These are phyloP conservation scores for Teratosphaeria viscida DNA, from an alignment of 2,329 filamentous ascomycete genomes.

Conservation along the genomic window DNA sequence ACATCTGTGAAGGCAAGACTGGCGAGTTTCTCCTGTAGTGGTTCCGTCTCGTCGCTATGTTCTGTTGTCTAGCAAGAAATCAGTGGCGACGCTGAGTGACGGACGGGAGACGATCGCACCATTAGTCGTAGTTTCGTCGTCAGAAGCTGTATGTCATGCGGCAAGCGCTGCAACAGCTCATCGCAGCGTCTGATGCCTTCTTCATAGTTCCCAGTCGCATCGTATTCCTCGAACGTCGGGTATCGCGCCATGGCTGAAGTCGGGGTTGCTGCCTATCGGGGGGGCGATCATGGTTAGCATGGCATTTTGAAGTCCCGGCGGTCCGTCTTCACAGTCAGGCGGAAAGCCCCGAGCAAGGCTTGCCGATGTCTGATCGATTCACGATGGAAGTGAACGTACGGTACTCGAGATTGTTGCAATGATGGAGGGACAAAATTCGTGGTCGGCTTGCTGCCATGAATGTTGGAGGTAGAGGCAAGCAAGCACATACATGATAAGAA, in stretches of 20 bases:
- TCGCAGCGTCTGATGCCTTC: conserved; percentile 25
- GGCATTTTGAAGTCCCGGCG: background rate
- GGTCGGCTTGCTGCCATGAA: no score
- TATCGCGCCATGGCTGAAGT: conserved; percentile 21
- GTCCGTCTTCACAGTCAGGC: background rate
- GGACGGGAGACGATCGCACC: background rate
- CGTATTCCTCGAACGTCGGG: conserved; percentile 25
- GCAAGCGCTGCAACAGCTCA: conserved; percentile 20
- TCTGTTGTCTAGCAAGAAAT: background rate
- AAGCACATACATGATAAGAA: no score
- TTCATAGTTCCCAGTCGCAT: conserved; percentile 15
- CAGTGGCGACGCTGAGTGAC: background rate
- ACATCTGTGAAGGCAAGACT: conserved; percentile 15
- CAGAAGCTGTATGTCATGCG: conserved; percentile 20
- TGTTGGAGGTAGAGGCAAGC: no score
- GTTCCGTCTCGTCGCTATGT: conserved; percentile 7
- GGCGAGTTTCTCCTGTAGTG: conserved; percentile 16
- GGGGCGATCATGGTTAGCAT: background rate
- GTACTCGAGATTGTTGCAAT: no score
- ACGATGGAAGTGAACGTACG: no score
- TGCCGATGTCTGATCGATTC: no score
- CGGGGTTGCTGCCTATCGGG: background rate
- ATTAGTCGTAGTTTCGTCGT: conserved; percentile 23
- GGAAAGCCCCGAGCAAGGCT: background rate
- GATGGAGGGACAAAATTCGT: background rate